Evolutionary conservation across 2,329 filamentous ascomycete genomes (phyloP), one percentile per base, ranked within the genome.

Genomic region (Conoideocrella luteorostrata): DNA sequence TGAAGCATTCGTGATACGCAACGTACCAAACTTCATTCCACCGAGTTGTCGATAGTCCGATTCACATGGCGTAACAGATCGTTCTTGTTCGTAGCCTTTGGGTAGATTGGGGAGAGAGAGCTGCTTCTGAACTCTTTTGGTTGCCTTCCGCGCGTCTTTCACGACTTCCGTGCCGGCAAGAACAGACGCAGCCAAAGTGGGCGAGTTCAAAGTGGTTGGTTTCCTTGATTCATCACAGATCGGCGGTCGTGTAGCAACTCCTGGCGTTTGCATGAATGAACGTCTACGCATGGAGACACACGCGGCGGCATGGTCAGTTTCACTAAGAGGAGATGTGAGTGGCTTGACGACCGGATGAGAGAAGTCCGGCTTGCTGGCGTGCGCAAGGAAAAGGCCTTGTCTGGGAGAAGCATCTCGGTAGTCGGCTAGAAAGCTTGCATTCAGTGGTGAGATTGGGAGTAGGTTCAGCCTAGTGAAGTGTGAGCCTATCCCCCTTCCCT

Each of bases 1-100:
- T 3, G 67, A 64, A 12, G 77, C 79, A 57, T 84, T 84, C 18
- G 69, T 80, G 44, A 84, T 82, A 28, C 77, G 72, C 39, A 84
- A 54, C 2, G 77, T 77, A 2, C 80, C 80, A 42, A 80, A 71
- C 55, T 79, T 80, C 55, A 80, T 82, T 10, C 70, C 75, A 3
- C 80, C 80, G 24, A 78, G 71, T 36, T 81, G 77, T 47, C 69
- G 68, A 52, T 82, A 82, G n/a, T 76, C 71, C 22, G 66, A 58
- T 20, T 81, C 78, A 32, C 64, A 72, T 0, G 79, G 64, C 7
- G 65, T 67, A 12, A 56, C 52, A 7, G 56, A 57, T 28, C 62
- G 53, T 18, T 59, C 56, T 24, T 46, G 40, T 21, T 46, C 43
- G 13, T 44, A 36, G 41, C 45, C 37, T 26, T 47, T 20, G 33